Conservation (phyloP, 2,329 filamentous ascomycete genomes). For the Cercospora zeina region DNA sequence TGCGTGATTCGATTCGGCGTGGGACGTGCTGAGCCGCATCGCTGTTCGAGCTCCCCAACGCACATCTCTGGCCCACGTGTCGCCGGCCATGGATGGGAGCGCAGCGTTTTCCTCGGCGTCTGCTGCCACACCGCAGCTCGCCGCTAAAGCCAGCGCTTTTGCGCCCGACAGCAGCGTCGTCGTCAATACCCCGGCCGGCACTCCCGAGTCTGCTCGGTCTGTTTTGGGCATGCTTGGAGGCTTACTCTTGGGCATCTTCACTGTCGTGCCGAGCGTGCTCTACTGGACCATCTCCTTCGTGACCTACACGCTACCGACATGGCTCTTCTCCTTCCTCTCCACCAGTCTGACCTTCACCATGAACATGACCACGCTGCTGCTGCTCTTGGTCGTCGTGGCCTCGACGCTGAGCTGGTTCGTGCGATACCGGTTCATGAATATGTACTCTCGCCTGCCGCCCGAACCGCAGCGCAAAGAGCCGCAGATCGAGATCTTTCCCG, state of each 20-base stretch:
- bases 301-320: constrained; percentile 84
- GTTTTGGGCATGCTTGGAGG: constrained; percentile 39
- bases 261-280: constrained; percentile 57
- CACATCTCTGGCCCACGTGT: constrained; percentile 14
- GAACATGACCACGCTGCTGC: constrained; percentile 93
- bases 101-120: constrained; percentile 1
- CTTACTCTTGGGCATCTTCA: constrained; percentile 40
- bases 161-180: constrained; percentile 17
- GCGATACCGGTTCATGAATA: constrained; percentile 91
- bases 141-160: constrained; percentile 9
- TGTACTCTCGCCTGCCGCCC: constrained; percentile 90
- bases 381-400: constrained; percentile 73
- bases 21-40: constrained; percentile 13
- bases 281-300: constrained; percentile 83
- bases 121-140: constrained; percentile 19
- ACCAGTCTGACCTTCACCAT: constrained; percentile 95
- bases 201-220: constrained; percentile 27
- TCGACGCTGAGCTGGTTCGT: constrained; percentile 93
- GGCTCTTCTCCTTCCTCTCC: constrained; percentile 86
- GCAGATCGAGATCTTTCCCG: constrained; percentile 90
- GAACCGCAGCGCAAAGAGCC: constrained; percentile 96
- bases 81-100: constrained; percentile 13
- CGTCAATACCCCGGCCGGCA: constrained; percentile 23
- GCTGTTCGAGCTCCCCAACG: constrained; percentile 14
- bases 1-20: constrained; percentile 8